Evolutionary conservation across 208 protist species (phyloP).

Genomic region (Herpetomonas samuelpessoai): DNA sequence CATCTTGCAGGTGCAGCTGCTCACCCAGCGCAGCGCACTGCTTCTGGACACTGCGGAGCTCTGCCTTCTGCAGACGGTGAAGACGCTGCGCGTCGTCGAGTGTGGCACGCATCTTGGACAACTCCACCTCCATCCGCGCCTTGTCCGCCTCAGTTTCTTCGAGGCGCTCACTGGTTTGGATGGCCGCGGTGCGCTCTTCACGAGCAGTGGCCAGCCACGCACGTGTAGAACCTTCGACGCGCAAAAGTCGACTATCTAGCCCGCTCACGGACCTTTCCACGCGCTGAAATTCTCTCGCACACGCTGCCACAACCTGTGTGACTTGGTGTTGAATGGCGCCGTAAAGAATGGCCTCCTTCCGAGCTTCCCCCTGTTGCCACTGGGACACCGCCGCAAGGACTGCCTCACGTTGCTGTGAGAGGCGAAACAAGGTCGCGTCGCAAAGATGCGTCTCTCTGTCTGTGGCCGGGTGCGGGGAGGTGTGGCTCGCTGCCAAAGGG

Average conservation of each 20-base stretch:
- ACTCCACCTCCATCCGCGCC: no score
- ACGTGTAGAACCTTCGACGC: no score
- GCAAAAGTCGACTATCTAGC: neutral
- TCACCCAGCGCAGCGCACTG: neutral
- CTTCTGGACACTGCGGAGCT: neutral
- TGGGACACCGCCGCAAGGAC: neutral
- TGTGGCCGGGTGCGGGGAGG: no score
- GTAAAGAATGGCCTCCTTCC: neutral
- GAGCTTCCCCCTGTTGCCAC: neutral
- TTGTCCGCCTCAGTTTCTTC: no score
- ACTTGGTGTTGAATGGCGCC: neutral
- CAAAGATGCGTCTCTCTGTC: neutral
- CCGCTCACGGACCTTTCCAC: neutral
- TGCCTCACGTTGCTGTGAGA: neutral
- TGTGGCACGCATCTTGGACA: no score
- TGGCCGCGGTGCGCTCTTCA: no score
- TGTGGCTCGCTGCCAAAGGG: no score
- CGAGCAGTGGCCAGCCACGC: no score
- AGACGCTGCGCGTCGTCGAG: conserved; percentile 13
- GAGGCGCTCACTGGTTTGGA: no score
- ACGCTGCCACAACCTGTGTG: neutral
- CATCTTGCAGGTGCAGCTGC: neutral
- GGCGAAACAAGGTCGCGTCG: neutral
- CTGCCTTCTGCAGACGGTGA: neutral
- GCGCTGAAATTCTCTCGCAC: neutral